phyloP scores from a whole-genome alignment of 2,329 filamentous ascomycete species.

The Mycosphaerelloides madeirae region DNA sequence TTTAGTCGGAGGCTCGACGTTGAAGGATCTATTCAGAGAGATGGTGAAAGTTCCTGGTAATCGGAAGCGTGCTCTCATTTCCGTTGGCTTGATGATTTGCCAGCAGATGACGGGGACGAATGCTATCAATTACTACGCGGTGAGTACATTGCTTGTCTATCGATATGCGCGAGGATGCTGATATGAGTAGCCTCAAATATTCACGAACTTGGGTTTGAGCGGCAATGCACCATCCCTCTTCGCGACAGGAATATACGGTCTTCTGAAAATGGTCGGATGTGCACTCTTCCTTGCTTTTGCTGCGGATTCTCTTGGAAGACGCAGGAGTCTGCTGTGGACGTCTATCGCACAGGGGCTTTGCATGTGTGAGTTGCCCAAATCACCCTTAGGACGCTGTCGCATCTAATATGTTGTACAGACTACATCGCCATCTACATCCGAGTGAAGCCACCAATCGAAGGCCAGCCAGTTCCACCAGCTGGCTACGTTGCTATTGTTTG shows the following conservation, averaged over 20 bases:
- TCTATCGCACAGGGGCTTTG: conserved; percentile 50
- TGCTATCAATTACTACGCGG: conserved; percentile 27
- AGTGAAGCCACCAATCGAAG: conserved; percentile 53
- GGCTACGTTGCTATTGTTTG: conserved; percentile 66
- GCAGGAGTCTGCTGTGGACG: conserved; percentile 44
- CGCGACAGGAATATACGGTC: conserved; percentile 22
- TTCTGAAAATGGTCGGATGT: conserved; percentile 21
- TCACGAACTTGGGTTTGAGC: conserved; percentile 22
- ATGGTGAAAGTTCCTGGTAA: conserved; percentile 15
- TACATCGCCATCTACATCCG: conserved; percentile 67
- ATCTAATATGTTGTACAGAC: conserved; percentile 2
- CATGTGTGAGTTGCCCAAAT: conserved; percentile 45
- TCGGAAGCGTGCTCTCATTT: conserved; percentile 48
- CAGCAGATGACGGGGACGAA: conserved; percentile 69
- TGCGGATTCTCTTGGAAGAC: conserved; percentile 47
- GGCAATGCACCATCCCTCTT: conserved; percentile 20
- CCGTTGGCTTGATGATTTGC: conserved; percentile 60
- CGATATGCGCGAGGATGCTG: no score
- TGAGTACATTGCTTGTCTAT: no score
- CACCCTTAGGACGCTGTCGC: no score
- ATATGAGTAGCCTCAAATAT: conserved; percentile 8
- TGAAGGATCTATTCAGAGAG: conserved; percentile 50
- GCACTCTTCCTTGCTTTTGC: conserved; percentile 19
- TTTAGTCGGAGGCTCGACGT: conserved; percentile 54
- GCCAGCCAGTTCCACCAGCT: conserved; percentile 54